Conservation (phyloP, 2,329 filamentous ascomycete genomes). For the Cercospora sp. region DNA sequence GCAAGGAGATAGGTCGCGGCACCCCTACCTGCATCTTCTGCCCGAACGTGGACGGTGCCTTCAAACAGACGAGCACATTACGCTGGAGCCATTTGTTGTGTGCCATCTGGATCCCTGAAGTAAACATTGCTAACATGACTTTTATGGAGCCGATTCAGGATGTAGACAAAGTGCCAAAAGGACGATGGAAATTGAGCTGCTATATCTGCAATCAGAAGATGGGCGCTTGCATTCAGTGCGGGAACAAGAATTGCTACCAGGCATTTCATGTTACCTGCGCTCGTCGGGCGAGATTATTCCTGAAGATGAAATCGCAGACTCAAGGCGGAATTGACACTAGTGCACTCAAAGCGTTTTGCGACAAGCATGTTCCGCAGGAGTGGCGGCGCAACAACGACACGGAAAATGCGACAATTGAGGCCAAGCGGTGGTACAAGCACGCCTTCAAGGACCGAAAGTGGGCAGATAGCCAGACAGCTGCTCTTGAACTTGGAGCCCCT, state of each 20-base stretch:
- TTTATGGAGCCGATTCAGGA: slow-evolving; percentile 99
- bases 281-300: slow-evolving; percentile 77
- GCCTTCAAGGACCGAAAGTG: slow-evolving; percentile 87
- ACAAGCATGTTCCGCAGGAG: slow-evolving; percentile 88
- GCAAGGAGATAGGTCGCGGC: slow-evolving; percentile 88
- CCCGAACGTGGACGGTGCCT: slow-evolving; percentile 93
- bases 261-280: slow-evolving; percentile 98
- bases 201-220: slow-evolving; percentile 98
- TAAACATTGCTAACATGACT: slow-evolving; percentile 89
- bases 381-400: slow-evolving; percentile 86
- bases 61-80: slow-evolving; percentile 94
- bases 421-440: slow-evolving; percentile 84
- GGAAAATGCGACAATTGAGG: slow-evolving; percentile 73
- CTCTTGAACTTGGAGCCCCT: slow-evolving; percentile 74
- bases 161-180: slow-evolving; percentile 94
- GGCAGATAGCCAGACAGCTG: slow-evolving; percentile 85
- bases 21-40: slow-evolving; percentile 97
- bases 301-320: slow-evolving; percentile 95
- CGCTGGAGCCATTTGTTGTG: slow-evolving; percentile 97
- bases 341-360: slow-evolving; percentile 89
- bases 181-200: slow-evolving; percentile 79
- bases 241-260: slow-evolving; percentile 94
- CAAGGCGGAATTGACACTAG: slow-evolving; percentile 77
- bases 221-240: slow-evolving; percentile 97
- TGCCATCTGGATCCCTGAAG: slow-evolving; percentile 97